Percentiles rank a stretch among this genome's conserved stretches.
phyloP scores from a whole-genome alignment of 768 basidiomycete species.

The Hysterangium stoloniferum region DNA sequence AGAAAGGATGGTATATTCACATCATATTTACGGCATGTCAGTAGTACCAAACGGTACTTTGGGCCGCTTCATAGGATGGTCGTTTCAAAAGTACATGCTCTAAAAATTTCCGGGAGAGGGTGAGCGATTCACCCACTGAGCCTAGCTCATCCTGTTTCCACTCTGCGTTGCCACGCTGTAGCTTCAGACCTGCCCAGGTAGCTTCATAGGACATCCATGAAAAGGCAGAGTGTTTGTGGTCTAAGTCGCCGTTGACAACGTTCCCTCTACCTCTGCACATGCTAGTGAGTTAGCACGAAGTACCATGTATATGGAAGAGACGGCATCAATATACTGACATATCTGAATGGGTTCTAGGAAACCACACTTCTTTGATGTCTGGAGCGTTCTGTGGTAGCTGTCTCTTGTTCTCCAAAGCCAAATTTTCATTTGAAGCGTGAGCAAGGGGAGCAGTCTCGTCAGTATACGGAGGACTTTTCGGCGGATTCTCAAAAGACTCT shows the following conservation, averaged over 20 bases:
- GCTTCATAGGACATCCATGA: conserved; percentile 31
- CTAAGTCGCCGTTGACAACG: not conserved
- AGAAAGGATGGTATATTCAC: not conserved
- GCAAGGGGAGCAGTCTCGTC: too few relatives aligned
- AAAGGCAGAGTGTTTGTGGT: conserved; percentile 15
- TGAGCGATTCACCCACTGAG: not conserved
- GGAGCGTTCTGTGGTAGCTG: not conserved
- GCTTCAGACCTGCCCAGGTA: conserved; percentile 17
- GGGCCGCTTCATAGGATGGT: not conserved
- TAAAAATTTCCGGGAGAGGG: not conserved
- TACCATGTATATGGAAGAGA: not conserved
- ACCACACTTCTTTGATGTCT: conserved; percentile 29
- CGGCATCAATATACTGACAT: conserved; percentile 23
- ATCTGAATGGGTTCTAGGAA: conserved; percentile 32
- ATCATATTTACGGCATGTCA: not conserved
- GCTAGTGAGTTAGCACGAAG: not conserved
- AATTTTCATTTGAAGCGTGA: too few relatives aligned
- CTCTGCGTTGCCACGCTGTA: conserved; percentile 9
- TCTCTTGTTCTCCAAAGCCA: too few relatives aligned
- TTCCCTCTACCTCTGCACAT: conserved; percentile 16
- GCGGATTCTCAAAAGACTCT: too few relatives aligned
- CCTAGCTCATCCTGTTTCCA: not conserved
- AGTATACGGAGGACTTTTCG: too few relatives aligned
- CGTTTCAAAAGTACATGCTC: not conserved
- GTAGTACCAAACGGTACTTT: not conserved